phyloP scores from a whole-genome alignment of 2,329 filamentous ascomycete genomes.

The Arthrobotrys sphaeroides region DNA sequence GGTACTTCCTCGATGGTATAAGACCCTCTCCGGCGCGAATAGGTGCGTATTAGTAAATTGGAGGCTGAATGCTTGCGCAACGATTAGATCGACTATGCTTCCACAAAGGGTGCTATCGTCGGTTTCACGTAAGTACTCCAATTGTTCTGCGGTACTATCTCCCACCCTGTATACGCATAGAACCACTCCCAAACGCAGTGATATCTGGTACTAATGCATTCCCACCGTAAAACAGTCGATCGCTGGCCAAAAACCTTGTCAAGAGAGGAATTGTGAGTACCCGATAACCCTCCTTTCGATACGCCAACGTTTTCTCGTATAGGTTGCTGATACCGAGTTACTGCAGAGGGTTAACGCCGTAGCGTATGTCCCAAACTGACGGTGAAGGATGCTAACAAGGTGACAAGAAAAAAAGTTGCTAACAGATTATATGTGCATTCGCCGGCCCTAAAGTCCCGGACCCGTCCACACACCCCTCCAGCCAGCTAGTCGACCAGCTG shows the following conservation, averaged over 20 bases:
- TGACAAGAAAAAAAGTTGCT: neutral
- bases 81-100: slow-evolving; percentile 65
- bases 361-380: slow-evolving; percentile 43
- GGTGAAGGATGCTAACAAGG: neutral
- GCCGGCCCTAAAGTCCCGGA: slow-evolving; percentile 53
- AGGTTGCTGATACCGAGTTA: neutral
- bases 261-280: slow-evolving; percentile 68
- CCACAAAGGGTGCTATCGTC: slow-evolving; percentile 70
- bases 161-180: no score
- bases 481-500: slow-evolving; percentile 62
- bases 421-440: no score
- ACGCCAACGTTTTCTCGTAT: neutral
- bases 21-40: no score
- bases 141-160: no score
- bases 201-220: neutral
- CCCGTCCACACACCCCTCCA: slow-evolving; percentile 64
- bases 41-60: no score
- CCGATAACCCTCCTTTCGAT: slow-evolving; percentile 2
- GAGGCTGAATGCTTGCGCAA: neutral
- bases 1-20: slow-evolving; percentile 63
- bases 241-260: slow-evolving; percentile 67
- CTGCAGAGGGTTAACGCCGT: slow-evolving; percentile 55
- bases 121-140: slow-evolving; percentile 64
- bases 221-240: slow-evolving; percentile 59
- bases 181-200: no score